A percentile compares a stretch with the other conserved stretches of the same genome.
phyloP scores from a whole-genome alignment of 495 filamentous ascomycete species.

The Bryoglossum gracile region DNA sequence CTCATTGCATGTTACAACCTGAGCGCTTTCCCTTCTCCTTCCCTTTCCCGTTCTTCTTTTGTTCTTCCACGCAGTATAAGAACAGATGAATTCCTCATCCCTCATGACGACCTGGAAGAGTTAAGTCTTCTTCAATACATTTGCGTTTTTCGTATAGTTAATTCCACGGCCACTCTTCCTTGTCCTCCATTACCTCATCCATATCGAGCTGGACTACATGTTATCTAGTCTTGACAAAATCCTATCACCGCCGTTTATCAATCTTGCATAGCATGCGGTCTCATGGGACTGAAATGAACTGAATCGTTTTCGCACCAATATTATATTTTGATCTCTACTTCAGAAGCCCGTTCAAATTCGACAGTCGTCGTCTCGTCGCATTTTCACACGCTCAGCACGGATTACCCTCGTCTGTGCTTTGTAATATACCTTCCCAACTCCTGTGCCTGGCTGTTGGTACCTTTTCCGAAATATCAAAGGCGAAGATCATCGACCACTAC shows the following conservation, averaged over 20 bases:
- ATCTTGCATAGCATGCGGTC: too few species aligned
- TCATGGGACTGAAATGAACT: too few species aligned
- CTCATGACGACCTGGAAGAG: not conserved
- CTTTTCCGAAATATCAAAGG: not conserved
- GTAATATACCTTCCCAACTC: not conserved
- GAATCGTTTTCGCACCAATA: not conserved
- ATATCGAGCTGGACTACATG: too few species aligned
- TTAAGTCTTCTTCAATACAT: not conserved
- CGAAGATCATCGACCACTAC: not conserved
- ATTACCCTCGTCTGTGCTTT: not conserved
- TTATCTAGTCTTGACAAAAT: too few species aligned
- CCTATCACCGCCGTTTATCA: too few species aligned
- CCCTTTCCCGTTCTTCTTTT: not conserved
- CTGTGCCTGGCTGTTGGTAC: too few species aligned
- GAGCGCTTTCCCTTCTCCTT: not conserved
- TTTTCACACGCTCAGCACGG: not conserved
- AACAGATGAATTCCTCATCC: not conserved
- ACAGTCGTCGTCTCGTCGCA: not conserved
- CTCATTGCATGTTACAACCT: too few species aligned
- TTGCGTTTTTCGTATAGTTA: not conserved
- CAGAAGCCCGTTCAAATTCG: not conserved
- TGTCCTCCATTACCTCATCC: not conserved
- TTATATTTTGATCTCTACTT: not conserved
- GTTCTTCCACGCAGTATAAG: not conserved
- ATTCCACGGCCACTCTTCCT: not conserved